A percentile compares a stretch with the other conserved stretches of the same genome.
phyloP scores from a whole-genome alignment of 352 stramenopile species.

The Aphanomyces euteiches region DNA sequence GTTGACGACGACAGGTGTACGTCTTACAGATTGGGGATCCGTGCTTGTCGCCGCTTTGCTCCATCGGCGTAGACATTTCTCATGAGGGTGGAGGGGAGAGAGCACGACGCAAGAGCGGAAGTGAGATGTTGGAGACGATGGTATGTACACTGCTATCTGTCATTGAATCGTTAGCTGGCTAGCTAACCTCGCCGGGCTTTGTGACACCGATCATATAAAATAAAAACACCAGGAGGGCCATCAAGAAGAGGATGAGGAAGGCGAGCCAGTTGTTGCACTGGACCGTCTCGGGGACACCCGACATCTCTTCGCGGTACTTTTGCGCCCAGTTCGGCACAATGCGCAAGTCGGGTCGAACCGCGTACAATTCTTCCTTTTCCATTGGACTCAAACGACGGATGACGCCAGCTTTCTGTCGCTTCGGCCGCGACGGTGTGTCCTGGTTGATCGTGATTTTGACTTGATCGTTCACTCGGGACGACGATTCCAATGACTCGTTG shows the following conservation, averaged over 20 bases:
- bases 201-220: conserved; percentile 30
- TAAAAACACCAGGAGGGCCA: conserved; percentile 71
- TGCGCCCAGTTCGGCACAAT: conserved; percentile 86
- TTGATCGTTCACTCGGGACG: conserved; percentile 45
- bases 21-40: no score
- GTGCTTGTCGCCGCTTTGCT: no score
- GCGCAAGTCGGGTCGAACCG: conserved; percentile 75
- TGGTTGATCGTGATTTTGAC: conserved; percentile 53
- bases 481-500: conserved; percentile 43
- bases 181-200: conserved; percentile 16
- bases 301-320: conserved; percentile 83
- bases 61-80: no score
- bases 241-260: conserved; percentile 61
- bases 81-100: no score
- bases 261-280: conserved; percentile 78
- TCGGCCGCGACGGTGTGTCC: conserved; percentile 57
- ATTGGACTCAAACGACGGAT: conserved; percentile 74
- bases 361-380: conserved; percentile 83
- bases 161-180: no score
- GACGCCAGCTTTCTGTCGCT: conserved; percentile 56
- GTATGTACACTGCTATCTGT: no score
- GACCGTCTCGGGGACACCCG: conserved; percentile 51
- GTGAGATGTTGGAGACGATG: no score
- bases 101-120: no score
- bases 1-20: no score